Percentiles rank a stretch among this genome's conserved stretches.
phyloP scores from a whole-genome alignment of 1,284 basidiomycete species.

The Malassezia caprae region DNA sequence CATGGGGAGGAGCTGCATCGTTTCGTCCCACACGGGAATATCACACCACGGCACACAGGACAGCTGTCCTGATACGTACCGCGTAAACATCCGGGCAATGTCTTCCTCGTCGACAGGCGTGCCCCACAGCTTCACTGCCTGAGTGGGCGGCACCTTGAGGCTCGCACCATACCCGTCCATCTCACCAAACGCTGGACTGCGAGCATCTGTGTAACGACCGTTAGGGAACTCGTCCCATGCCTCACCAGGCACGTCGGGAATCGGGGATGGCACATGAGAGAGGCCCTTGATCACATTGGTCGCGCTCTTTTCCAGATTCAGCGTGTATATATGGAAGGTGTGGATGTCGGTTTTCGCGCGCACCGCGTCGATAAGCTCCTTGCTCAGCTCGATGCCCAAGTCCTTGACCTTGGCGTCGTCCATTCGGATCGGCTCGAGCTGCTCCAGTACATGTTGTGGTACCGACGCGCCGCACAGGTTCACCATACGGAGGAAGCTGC shows the following conservation, averaged over 20 bases:
- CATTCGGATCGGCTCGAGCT: constrained; percentile 60
- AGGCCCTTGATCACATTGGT: constrained; percentile 62
- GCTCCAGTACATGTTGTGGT: constrained; percentile 60
- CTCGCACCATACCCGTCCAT: constrained; percentile 47
- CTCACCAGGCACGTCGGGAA: constrained; percentile 5
- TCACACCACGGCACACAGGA: constrained; percentile 79
- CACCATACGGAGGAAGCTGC: constrained; percentile 79
- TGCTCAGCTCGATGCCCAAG: constrained; percentile 57
- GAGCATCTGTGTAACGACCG: constrained; percentile 43
- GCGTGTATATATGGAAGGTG: constrained; percentile 88
- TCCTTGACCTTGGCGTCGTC: constrained; percentile 85
- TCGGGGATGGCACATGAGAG: constrained; percentile 1
- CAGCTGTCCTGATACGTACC: constrained; percentile 62
- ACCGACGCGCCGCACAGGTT: constrained; percentile 77
- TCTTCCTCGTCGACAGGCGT: constrained; percentile 62
- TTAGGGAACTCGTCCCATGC: constrained; percentile 48
- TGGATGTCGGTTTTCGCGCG: constrained; percentile 58
- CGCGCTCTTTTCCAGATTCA: constrained; percentile 94
- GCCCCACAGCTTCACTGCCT: constrained; percentile 70
- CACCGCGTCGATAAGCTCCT: constrained; percentile 61
- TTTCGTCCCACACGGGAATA: constrained; percentile 72
- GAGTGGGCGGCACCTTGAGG: constrained; percentile 52
- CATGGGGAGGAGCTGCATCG: constrained; percentile 66
- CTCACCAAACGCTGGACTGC: constrained; percentile 44
- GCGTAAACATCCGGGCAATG: constrained; percentile 67